Evolutionary conservation across 2,329 filamentous ascomycete genomes (phyloP), one percentile per base, ranked within the genome.

Genomic region (Pseudogymnoascus sp.): DNA sequence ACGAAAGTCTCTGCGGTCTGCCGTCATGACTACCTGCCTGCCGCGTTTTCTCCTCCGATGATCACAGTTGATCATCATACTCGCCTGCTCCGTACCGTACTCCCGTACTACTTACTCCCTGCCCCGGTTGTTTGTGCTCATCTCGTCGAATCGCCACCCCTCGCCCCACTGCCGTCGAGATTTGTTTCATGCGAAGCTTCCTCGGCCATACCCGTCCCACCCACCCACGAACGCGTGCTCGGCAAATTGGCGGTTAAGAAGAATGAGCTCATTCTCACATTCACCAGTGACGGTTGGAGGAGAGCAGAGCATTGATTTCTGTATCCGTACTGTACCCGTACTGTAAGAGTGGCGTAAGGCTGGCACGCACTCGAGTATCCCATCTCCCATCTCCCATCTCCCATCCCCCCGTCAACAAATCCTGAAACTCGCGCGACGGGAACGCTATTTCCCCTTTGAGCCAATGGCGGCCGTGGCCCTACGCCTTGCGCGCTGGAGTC

Each of bases 151-250:
- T 50, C 24, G 24, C 24, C 43, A 50, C 43, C 26, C 7, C 24
- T 10, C 7, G 28, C 50, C 50, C 50, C 50, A 56, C 50, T 33
- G 50, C 6, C 6, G 28, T 11, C 16, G 50, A 56, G 50, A 56
- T 56, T 56, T 56, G 50, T 56, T 56, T 56, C 46, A 56, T 56
- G 50, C 50, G 50, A 56, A 56, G 50, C 50, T 56, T 56, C 50
- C 28, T 56, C 50, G 50, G 50, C 50, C 50, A 12, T 56, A 56
- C 28, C 50, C 50, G 50, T 56, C 10, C 28, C 50, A 56, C 50
- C 46, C n/a, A 53, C 26, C 3, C 50, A 56, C 10, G 46, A 56
- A 56, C 28, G 46, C 46, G 46, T n/a, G 24, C 43, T 56, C 46
- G 46, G 50, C 16, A 19, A 33, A 56, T 56, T 19, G 50, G 50